Base-by-base conservation (phyloP, 2,329 filamentous ascomycete species). In the Colletotrichum acutatum region DNA sequence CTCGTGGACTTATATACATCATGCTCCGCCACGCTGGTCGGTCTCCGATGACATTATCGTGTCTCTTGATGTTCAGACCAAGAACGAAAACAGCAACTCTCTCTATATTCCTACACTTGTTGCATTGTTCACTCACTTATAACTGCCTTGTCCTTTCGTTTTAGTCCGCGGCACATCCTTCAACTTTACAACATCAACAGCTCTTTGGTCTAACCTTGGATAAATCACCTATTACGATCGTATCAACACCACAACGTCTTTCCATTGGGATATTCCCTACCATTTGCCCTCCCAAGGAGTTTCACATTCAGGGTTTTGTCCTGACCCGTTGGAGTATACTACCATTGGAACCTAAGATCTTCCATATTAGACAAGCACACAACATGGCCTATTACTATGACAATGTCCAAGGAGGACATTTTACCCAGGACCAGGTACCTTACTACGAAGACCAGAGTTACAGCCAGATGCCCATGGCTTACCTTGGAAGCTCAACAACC, bases 1-100 rank as follows among this genome's bases (percentile, higher is more conserved):
- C 60, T 56, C 30, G 22, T 37, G 26, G 59, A 69, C 54, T 73
- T 73, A 71, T 73, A 73, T 56, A 64, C 59, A 64, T 42, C 42
- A 11, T 34, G 60, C 60, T 60, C 61, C 49, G 70, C 70, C 70
- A 65, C 66, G 16, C 9, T 54, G 49, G 37, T 59, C 57, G 54
- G 16, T 71, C n/a, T 53, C 19, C 42, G 49, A 64, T 52, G 71
- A 37, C 60, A 54, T 30, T 26, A 53, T 61, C 26, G 19, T 37
- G 60, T 52, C 58, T 65, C 49, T 46, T 52, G 14, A 1, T 64
- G 26, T 66, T 46, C 37, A 65, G 24, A 28, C 46, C 34, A 57
- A 49, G 37, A 16, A 32, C 30, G 14, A 49, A 61, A 46, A 28
- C 37, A 16, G 4, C 52, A 54, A 42, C n/a, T 19, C 14, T 19